Base-by-base conservation (phyloP, 2,329 filamentous ascomycete genomes). In the Calonectria pseudoturangicola region DNA sequence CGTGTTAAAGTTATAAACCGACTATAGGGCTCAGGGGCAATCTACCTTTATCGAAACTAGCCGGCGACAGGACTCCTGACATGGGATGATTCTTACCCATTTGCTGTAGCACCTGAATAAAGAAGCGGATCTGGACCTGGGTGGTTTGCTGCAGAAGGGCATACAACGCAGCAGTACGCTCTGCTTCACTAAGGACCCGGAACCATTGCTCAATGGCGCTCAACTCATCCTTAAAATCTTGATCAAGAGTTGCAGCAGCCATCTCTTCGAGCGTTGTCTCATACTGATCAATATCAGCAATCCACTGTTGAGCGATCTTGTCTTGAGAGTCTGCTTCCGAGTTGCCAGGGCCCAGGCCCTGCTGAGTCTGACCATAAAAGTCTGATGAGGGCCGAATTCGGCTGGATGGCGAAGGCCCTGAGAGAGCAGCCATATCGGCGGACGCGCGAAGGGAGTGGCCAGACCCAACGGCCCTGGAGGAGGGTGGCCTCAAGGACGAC, bases 141-240 rank as follows among this genome's bases (percentile, higher is more conserved):
- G 97, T 99, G 7, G 97, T 98, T 89, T 99, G 97, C 87, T 99
- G 97, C 73, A 99, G 89, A 79, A 99, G 88, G 74, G 97, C 96
- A 84, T 99, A 99, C 71, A 98, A 87, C 62, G 97, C 97, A 74
- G 97, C 97, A 25, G 97, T 99, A 75, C 97, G 91, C 86, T 99
- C 97, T 33, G 97, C 96, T 86, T 98, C 97, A 82, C 96, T 98
- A 76, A 99, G 88, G 67, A 99, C 97, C 74, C 96, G 93, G 85
- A 99, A 99, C 97, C 97, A 99, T 88, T 99, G 97, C 87, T 99
- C 97, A 82, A 99, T 99, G 78, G 97, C 97, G 83, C 95, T 98
- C 73, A 99, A 91, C 85, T 99, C 97, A 85, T 98, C 97, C 87
- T 99, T 99, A 89, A 99, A 99, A 83, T 99, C 97, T 87, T 99